Conservation (phyloP, 441 rosid genomes). For the Pelargonium citronellum region DNA sequence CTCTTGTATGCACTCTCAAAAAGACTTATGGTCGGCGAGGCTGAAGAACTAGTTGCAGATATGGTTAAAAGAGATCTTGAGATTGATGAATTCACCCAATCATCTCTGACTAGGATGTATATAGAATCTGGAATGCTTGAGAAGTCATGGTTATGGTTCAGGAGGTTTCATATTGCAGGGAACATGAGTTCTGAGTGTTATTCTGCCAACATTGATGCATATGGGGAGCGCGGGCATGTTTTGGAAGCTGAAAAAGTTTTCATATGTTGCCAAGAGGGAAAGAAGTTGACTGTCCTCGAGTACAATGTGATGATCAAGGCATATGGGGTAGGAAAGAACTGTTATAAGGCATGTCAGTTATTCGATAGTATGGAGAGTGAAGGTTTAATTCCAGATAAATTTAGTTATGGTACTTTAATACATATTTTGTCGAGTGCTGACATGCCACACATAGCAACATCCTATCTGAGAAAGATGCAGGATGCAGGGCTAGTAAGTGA, state of each 20-base stretch:
- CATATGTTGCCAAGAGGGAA: conserved; percentile 45
- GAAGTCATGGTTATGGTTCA: conserved; percentile 82
- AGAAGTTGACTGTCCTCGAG: conserved; percentile 51
- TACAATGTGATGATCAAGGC: conserved; percentile 85
- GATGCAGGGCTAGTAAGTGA: conserved; percentile 57
- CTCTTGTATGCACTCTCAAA: conserved; percentile 76
- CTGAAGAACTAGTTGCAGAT: conserved; percentile 57
- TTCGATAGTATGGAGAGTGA: conserved; percentile 64
- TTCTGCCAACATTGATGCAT: conserved; percentile 83
- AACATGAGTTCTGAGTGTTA: conserved; percentile 74
- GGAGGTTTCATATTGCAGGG: conserved; percentile 60
- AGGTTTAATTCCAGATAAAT: conserved; percentile 59
- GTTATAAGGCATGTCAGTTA: conserved; percentile 55
- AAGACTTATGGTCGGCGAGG: conserved; percentile 66
- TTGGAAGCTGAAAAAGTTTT: conserved; percentile 61
- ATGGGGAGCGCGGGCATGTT: conserved; percentile 63
- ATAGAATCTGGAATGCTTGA: conserved; percentile 69
- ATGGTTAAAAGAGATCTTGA: conserved; percentile 56
- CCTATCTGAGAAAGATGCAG: conserved; percentile 59
- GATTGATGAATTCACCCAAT: conserved; percentile 84
- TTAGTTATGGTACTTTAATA: conserved; percentile 57
- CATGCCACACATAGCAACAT: conserved; percentile 48
- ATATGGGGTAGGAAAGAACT: conserved; percentile 55
- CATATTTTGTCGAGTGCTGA: conserved; percentile 63
- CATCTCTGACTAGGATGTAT: conserved; percentile 81